Evolutionary conservation across 2,329 filamentous ascomycete species (phyloP), one percentile per base, ranked within the genome.

Genomic region (Endocalyx cinctus): DNA sequence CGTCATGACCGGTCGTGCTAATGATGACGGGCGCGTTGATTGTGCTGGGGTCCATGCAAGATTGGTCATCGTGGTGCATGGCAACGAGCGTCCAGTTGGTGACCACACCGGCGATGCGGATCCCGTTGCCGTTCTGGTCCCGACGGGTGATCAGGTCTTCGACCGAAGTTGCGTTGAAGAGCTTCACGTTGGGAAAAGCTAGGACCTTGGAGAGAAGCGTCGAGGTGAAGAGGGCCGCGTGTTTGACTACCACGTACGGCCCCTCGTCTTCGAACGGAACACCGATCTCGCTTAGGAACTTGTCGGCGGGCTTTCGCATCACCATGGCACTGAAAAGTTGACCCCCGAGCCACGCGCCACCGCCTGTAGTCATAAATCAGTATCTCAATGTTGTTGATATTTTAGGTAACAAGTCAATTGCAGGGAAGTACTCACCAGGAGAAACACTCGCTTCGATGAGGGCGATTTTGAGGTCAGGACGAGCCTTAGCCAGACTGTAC

Each of bases 1-100:
- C 89, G 47, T 96, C 88, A 53, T 96, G 88, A 31, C 88, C 89
- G 0, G 88, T 95, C 16, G 88, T 95, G 37, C 82, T 87, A 67
- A 96, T 84, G 55, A 95, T 71, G 38, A 95, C 63, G 2, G 88
- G 87, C 1, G 87, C 87, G 57, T 94, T 95, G 75, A 95, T 94
- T 52, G 88, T 95, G 77, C 92, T 94, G 48, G 88, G 88, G 61
- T 95, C 89, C 88, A 95, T 94, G 82, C 88, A 95, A 41, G 79
- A 85, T 68, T 94, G 87, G 59, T 90, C 84, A 57, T 88, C 84
- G 62, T 89, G 84, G 62, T 89, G 83, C 72, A 90, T 84, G 27
- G 82, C 78, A 30, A 95, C 88, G 17, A 95, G 74, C 1, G 88
- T 95, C 88, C 88, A 96, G 74, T 96, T 96, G 53, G 87, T 94